Evolutionary conservation across 371 early-diverging fungal genomes (phyloP), one percentile per base, ranked within the genome.

Genomic region (Entomophthora muscae): DNA sequence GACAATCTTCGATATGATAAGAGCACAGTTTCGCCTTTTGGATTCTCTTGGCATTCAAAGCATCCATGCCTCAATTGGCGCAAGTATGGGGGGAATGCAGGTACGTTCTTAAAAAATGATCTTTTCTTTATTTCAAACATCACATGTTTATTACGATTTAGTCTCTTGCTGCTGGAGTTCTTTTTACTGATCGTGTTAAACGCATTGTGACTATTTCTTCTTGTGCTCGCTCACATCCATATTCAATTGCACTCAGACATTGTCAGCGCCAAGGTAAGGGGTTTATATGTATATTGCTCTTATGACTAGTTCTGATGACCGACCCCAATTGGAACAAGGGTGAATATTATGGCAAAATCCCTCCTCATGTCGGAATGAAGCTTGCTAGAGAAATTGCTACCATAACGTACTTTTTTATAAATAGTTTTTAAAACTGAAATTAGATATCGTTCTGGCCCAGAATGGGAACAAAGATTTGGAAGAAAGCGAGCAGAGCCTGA

Each of bases 61-160:
- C 61, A 69, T 95, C 56, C 84, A 94, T 70, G 95, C 95, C 21
- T 83, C 83, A 56, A 94, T 96, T 0, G 97, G 97, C 0, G 77
- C 86, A 29, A 90, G 90, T 71, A 94, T 95, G 94, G 95, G 95
- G 53, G 95, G 94, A 17, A 93, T 93, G 93, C 91, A 89, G 75
- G 79, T 78, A 72, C 63, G 58, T n/a, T 33, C 28, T 29, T 56
- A 10, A 13, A 26, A 33, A 61, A 52, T 3, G 23, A 32, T 24
- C n/a, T 61, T 26, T 13, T 28, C 17, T 61, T 17, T 32, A 53
- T n/a, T n/a, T n/a, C n/a, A n/a, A n/a, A n/a, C n/a, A n/a, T n/a
- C n/a, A n/a, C n/a, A n/a, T n/a, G 28, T 57, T 52, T 58, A 23
- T 59, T 33, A 28, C 24, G 52, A 22, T 24, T 26, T 67, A 78